These are phyloP conservation scores for Podosphaera fusca DNA, from an alignment of 2,329 filamentous ascomycete species.

Conservation along the genomic window DNA sequence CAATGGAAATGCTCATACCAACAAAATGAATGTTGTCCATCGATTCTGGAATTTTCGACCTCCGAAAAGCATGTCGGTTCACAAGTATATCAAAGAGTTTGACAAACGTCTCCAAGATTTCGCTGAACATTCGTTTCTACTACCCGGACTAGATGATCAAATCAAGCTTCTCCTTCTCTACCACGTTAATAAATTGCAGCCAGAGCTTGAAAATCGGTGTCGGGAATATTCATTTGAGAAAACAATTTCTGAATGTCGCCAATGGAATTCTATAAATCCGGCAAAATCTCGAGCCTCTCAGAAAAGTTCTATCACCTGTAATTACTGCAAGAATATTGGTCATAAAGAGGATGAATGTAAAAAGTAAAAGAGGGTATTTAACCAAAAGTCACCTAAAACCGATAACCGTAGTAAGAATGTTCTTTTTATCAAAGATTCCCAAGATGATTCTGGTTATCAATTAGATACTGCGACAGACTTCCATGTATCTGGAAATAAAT, in stretches of 20 bases:
- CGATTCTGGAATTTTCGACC: not conserved
- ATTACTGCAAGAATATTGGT: not conserved
- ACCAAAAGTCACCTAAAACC: no score
- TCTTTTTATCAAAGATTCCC: no score
- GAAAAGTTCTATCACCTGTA: not conserved
- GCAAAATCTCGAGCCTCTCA: no score
- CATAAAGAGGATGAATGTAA: not conserved
- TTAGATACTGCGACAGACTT: no score
- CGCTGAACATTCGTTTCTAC: not conserved
- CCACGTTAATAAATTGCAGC: not conserved
- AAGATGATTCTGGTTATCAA: no score
- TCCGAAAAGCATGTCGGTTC: not conserved
- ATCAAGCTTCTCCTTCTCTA: not conserved
- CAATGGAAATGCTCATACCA: no score
- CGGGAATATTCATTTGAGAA: not conserved
- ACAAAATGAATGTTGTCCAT: not conserved
- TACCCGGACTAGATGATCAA: not conserved
- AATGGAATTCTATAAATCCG: no score
- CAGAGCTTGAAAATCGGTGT: not conserved
- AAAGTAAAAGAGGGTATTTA: not conserved
- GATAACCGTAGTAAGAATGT: no score
- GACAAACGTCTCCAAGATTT: not conserved
- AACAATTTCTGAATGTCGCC: no score
- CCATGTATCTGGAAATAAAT: no score
- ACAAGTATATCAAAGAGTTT: not conserved